These are phyloP conservation scores for Mycena vitilis DNA, from an alignment of 768 basidiomycete species.

Conservation along the genomic window DNA sequence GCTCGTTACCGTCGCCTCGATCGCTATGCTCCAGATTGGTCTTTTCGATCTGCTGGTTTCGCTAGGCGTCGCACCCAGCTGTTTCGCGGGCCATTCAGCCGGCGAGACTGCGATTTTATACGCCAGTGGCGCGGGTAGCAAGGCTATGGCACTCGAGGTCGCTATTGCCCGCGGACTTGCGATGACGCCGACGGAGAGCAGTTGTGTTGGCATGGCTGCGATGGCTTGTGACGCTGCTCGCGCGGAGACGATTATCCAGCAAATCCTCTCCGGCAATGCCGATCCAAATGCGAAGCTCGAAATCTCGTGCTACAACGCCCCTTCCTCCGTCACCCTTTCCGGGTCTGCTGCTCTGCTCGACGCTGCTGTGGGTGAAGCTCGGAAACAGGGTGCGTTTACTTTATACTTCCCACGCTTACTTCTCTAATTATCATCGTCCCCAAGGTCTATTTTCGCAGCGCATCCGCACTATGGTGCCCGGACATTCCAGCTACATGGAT, in stretches of 20 bases:
- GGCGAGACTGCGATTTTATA: slow-evolving; percentile 50
- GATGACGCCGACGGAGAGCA: slow-evolving; percentile 29
- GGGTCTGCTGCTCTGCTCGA: not conserved
- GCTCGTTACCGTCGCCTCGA: slow-evolving; percentile 39
- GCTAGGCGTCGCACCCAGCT: slow-evolving; percentile 41
- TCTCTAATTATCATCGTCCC: too few relatives aligned
- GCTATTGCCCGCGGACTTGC: slow-evolving; percentile 47
- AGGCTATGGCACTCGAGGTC: slow-evolving; percentile 45
- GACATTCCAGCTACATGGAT: not conserved
- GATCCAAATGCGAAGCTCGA: too few relatives aligned
- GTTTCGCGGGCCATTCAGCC: slow-evolving; percentile 47
- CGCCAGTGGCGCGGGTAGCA: slow-evolving; percentile 45
- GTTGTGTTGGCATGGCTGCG: slow-evolving; percentile 44
- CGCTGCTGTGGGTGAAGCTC: not conserved
- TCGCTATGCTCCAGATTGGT: slow-evolving; percentile 48
- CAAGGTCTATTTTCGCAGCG: not conserved
- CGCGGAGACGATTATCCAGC: not conserved
- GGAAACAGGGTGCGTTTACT: too few relatives aligned
- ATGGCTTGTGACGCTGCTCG: slow-evolving; percentile 34
- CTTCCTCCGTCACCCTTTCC: not conserved
- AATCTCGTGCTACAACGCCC: not conserved
- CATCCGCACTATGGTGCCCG: not conserved
- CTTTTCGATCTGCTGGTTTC: slow-evolving; percentile 36
- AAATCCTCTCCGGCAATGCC: too few relatives aligned
- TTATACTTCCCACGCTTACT: too few relatives aligned